Evolutionary conservation across 148 eudicot species (phyloP), one percentile per base, ranked within the genome.

Genomic region (Amaranthus palmeri): DNA sequence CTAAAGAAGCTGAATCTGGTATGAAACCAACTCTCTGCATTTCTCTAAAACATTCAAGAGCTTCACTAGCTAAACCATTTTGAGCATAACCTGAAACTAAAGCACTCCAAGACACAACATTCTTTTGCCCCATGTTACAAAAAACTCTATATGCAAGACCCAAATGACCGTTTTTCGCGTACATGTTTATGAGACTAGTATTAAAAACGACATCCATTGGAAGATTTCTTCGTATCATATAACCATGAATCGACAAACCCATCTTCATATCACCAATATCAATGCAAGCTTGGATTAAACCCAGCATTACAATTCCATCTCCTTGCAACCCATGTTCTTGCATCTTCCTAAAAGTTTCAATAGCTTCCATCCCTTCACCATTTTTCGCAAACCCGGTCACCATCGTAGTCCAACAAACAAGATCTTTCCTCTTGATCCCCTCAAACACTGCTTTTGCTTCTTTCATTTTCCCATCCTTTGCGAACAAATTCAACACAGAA

Each of bases 141-240:
- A 90, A 86, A 11, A 88, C 49, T 50, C 77, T 52, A 73, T 72
- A 78, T 58, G 96, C 96, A 65, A 81, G 69, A 51, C 74, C 70
- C 78, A 90, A 68, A 41, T 73, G 64, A 57, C 92, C 90, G 44
- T 73, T 83, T 78, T 90, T 90, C 9, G 90, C 86, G 74, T 82
- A 90, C 96, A 90, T 84, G 79, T 88, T 90, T 42, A 90, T 71
- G 57, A 90, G 83, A 71, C 90, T 84, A 15, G 92, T 90, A 64
- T 80, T 69, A 45, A 80, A 55, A 54, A 84, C 68, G 10, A 90
- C 83, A 82, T 87, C 85, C 68, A 78, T 77, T 17, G 69, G 61
- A 72, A 83, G 47, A 72, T 77, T 67, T 76, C 78, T 87, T 53
- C 97, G 71, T 54, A 87, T 75, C 81, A 84, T 67, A 83, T 85